phyloP scores from a whole-genome alignment of 495 filamentous ascomycete genomes.

The Staphylotrichum tortipilum region DNA sequence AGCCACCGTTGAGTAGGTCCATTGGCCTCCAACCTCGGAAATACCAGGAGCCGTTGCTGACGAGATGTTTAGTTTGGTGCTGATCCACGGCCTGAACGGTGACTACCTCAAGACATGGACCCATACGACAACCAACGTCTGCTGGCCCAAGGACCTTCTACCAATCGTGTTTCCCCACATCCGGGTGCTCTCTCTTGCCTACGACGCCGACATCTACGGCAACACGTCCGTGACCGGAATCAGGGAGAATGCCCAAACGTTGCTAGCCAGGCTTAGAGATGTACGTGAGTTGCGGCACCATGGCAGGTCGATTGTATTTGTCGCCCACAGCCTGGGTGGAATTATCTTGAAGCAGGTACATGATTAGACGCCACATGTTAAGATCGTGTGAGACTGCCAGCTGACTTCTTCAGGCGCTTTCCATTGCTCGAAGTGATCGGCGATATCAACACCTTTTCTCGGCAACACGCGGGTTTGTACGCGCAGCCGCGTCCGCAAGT shows the following conservation, averaged over 20 bases:
- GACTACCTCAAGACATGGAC: not conserved
- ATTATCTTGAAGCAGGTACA: not conserved
- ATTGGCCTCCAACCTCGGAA: not conserved
- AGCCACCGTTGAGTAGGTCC: not conserved
- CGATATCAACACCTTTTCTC: too few relatives aligned
- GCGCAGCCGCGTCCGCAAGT: too few relatives aligned
- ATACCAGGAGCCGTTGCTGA: not conserved
- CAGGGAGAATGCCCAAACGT: not conserved
- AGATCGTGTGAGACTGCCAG: too few relatives aligned
- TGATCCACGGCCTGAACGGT: not conserved
- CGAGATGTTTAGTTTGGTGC: not conserved
- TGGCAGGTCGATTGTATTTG: not conserved
- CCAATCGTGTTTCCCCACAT: not conserved
- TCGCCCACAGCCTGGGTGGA: not conserved
- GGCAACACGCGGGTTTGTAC: too few relatives aligned
- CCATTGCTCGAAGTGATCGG: too few relatives aligned
- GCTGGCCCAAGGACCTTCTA: not conserved
- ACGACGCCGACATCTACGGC: not conserved
- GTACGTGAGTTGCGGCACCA: too few relatives aligned
- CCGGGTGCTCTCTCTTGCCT: not conserved
- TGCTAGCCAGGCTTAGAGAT: not conserved
- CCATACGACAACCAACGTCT: not conserved
- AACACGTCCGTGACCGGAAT: not conserved
- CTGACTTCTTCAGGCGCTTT: too few relatives aligned
- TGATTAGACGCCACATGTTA: too few relatives aligned